phyloP scores from a whole-genome alignment of 2,329 filamentous ascomycete species.

The Fusarium sp. region DNA sequence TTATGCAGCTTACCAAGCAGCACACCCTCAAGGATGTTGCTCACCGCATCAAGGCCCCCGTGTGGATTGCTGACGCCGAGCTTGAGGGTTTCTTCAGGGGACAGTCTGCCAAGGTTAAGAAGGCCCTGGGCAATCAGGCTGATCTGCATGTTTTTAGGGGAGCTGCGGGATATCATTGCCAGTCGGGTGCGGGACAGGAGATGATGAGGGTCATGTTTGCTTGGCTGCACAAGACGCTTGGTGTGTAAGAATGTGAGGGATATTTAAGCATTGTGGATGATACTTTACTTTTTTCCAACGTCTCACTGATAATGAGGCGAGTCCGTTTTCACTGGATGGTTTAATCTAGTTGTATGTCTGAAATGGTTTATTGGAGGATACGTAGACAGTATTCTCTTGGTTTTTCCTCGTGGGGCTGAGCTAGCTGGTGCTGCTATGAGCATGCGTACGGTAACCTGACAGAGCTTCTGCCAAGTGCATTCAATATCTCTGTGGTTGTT shows the following conservation, averaged over 20 bases:
- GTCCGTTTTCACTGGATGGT: neutral
- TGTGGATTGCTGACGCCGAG: conserved; percentile 27
- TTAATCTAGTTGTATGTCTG: neutral
- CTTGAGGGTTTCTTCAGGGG: conserved; percentile 26
- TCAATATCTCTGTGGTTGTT: too few species aligned
- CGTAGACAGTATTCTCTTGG: too few species aligned
- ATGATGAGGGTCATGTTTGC: conserved; percentile 1
- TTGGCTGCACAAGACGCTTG: neutral
- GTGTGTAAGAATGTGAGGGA: neutral
- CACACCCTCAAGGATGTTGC: conserved; percentile 30
- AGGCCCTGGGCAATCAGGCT: neutral
- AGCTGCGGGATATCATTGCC: neutral
- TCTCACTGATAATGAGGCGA: neutral
- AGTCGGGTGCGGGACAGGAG: neutral
- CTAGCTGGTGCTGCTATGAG: too few species aligned
- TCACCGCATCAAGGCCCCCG: conserved; percentile 34
- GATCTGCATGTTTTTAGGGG: neutral
- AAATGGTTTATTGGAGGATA: neutral
- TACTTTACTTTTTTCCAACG: neutral
- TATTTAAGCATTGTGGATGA: neutral
- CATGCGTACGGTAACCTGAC: too few species aligned
- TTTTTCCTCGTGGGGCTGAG: too few species aligned
- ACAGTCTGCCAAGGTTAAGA: neutral
- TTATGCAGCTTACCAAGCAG: conserved; percentile 26
- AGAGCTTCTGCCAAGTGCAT: too few species aligned